These are phyloP conservation scores for Acrasis kona DNA, from an alignment of 78 protist genomes.

Conservation along the genomic window DNA sequence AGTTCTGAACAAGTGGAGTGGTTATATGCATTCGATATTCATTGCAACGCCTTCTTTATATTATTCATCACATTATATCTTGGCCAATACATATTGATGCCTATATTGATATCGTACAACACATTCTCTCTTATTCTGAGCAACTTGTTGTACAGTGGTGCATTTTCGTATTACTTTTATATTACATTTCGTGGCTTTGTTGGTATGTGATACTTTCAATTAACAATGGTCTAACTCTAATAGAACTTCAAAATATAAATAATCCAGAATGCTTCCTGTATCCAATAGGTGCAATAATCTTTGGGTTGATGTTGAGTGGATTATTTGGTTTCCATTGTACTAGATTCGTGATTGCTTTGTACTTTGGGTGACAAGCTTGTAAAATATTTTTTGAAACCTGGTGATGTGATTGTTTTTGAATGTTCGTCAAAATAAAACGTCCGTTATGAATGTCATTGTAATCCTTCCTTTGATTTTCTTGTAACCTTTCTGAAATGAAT, in stretches of 20 bases:
- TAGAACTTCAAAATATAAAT: slow-evolving; percentile 2
- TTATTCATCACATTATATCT: slow-evolving; percentile 58
- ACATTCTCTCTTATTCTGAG: slow-evolving; percentile 40
- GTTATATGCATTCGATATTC: slow-evolving; percentile 88
- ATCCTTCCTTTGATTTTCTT: no score
- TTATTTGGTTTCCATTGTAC: no score
- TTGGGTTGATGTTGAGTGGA: no score
- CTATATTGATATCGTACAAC: slow-evolving; percentile 27
- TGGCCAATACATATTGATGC: slow-evolving; percentile 61
- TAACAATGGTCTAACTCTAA: neutral
- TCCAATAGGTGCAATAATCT: no score
- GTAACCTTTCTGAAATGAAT: no score
- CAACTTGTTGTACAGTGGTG: slow-evolving; percentile 58
- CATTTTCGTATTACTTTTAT: slow-evolving; percentile 68
- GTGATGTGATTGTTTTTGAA: no score
- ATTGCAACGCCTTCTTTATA: slow-evolving; percentile 89
- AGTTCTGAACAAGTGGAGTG: slow-evolving; percentile 66
- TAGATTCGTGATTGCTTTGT: no score
- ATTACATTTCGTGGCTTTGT: slow-evolving; percentile 63
- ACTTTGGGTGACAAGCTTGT: no score
- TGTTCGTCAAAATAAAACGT: no score
- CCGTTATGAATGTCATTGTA: no score
- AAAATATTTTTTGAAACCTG: no score
- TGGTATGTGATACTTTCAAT: slow-evolving; percentile 1
- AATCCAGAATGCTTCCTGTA: slow-evolving; percentile 7